A percentile compares a stretch with the other conserved stretches of the same genome.
Conservation (phyloP, 177 flowering plant genomes). For the Vitis hybrid region DNA sequence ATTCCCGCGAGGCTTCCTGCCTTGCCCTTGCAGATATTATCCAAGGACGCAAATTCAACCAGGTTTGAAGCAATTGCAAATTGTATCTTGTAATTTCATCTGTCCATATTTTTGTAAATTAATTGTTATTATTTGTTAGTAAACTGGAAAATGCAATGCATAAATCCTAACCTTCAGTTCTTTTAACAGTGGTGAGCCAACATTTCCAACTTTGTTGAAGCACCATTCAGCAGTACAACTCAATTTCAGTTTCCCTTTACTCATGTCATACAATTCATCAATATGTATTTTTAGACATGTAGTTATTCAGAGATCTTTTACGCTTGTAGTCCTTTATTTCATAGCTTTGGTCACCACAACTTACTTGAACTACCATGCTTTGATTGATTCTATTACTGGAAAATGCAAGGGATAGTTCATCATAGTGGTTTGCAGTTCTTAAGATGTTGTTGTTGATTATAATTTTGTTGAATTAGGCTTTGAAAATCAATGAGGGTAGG, state of each 20-base stretch:
- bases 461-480: too few species aligned
- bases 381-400: neutral
- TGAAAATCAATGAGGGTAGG: too few species aligned
- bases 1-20: slow-evolving; percentile 95
- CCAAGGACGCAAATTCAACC: slow-evolving; percentile 89
- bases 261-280: neutral
- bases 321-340: neutral
- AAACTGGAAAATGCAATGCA: neutral
- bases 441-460: neutral
- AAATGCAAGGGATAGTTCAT: neutral
- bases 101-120: neutral
- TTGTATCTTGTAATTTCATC: neutral
- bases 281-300: too few species aligned
- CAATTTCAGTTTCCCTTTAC: neutral
- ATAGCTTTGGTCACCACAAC: neutral
- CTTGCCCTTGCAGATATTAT: slow-evolving; percentile 93
- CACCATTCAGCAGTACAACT: neutral
- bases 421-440: neutral
- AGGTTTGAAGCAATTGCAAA: slow-evolving; percentile 39
- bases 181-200: neutral
- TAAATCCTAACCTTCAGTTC: neutral
- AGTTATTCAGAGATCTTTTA: neutral
- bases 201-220: neutral
- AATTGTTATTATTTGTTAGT: neutral
- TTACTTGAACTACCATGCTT: neutral